A percentile compares a stretch with the other conserved stretches of the same genome.
phyloP scores from a whole-genome alignment of 352 stramenopile species.

The Phytophthora rubi region DNA sequence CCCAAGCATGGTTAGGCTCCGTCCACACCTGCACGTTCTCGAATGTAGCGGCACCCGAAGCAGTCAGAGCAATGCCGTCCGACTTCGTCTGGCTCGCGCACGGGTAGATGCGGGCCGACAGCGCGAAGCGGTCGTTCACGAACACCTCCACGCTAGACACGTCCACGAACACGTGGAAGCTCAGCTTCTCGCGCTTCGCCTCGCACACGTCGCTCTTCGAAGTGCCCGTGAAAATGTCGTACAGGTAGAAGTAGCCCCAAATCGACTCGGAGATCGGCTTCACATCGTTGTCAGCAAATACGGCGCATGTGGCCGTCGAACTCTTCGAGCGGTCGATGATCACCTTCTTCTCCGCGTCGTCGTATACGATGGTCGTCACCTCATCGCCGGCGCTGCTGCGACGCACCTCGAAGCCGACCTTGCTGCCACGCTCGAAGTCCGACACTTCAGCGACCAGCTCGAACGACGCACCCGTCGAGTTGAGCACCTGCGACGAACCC shows the following conservation, averaged over 20 bases:
- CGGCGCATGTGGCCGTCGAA: conserved; percentile 51
- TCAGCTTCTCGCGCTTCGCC: conserved; percentile 50
- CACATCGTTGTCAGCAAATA: conserved; percentile 47
- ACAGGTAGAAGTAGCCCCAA: conserved; percentile 67
- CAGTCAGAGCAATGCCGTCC: conserved; percentile 60
- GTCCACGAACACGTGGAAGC: conserved; percentile 71
- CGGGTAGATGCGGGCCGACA: conserved; percentile 73
- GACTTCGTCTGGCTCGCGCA: conserved; percentile 55
- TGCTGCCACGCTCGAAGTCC: conserved; percentile 45
- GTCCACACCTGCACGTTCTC: conserved; percentile 72
- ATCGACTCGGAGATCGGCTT: conserved; percentile 40
- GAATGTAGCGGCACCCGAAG: conserved; percentile 55
- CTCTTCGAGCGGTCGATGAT: conserved; percentile 63
- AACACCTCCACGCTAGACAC: conserved; percentile 78
- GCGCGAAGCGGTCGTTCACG: conserved; percentile 69
- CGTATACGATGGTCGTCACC: conserved; percentile 67
- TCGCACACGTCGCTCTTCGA: conserved; percentile 38
- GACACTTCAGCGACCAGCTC: conserved; percentile 37
- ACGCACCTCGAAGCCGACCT: conserved; percentile 68
- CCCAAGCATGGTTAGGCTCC: conserved; percentile 68
- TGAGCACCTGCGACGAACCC: too few species aligned
- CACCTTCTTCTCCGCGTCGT: conserved; percentile 64
- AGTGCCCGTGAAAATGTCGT: conserved; percentile 47
- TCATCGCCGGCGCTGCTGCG: conserved; percentile 53
- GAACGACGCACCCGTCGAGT: too few species aligned